Base-by-base conservation (phyloP, 2,329 filamentous ascomycete genomes). In the Macrophomina tecta region DNA sequence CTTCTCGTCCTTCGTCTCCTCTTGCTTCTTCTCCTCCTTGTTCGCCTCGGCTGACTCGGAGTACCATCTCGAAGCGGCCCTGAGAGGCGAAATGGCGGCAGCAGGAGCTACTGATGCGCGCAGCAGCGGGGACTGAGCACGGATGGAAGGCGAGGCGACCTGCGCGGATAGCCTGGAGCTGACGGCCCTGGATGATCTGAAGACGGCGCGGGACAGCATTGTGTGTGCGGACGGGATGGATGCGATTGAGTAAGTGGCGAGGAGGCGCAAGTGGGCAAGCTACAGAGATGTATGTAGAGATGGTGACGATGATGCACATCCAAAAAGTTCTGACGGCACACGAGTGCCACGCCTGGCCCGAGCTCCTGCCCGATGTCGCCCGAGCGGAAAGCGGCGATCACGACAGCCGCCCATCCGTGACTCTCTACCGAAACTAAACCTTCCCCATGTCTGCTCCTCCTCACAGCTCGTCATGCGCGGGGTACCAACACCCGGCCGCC, bases 191-290 rank as follows among this genome's bases (percentile, higher is more conserved):
- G 79, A 83, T 71, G 83, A 82, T 69, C 84, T 78, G 69, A 85
- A 73, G 68, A 85, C 70, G 69, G 81, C 80, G 77, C 82, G 82
- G 77, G 84, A 83, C 69, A 86, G 80, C 82, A 86, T 83, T 67
- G 69, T 77, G 56, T 32, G n/a, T 23, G 28, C 11, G 36, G 12
- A 14, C 40, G 16, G 32, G 46, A 38, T 28, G 52, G 56, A 8
- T 46, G 56, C 56, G 56, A 46, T 55, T 55, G 52, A 36, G 34
- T 0, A 14, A n/a, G 34, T 34, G 34, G 52, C 32, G 52, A 18
- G 16, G 12, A n/a, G 36, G 11, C 36, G 53, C 36, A 14, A 16
- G 32, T 49, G 42, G 45, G 30, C 42, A 34, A 45, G 58, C 45
- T 5, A 14, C 28, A 49, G 45, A 48, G 45, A 48, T 51, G 58